Evolutionary conservation across 176 grass and related monocot species (phyloP).

Genomic region (Aechmea fasciata): DNA sequence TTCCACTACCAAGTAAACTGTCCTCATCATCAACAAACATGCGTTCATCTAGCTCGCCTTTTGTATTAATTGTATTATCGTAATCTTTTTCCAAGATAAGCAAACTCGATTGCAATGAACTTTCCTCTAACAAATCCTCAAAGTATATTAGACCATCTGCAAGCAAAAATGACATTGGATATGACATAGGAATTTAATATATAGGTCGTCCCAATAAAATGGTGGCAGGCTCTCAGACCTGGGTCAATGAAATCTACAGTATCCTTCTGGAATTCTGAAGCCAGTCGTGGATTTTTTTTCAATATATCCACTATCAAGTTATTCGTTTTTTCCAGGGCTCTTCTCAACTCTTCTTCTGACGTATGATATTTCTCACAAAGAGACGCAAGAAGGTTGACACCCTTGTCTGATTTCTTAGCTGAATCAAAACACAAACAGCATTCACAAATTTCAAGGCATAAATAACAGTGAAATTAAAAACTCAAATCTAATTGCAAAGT

Average conservation of each 20-base stretch:
- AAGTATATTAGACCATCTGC: constrained; percentile 80
- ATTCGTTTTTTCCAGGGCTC: constrained; percentile 61
- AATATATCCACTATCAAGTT: constrained; percentile 68
- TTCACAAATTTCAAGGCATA: constrained; percentile 12
- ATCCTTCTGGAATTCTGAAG: constrained; percentile 39
- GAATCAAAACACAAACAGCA: constrained; percentile 26
- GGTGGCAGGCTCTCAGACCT: constrained; percentile 34
- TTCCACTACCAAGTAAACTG: constrained; percentile 83
- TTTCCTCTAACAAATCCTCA: constrained; percentile 64
- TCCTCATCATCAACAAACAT: constrained; percentile 87
- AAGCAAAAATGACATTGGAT: not conserved
- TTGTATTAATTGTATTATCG: constrained; percentile 52
- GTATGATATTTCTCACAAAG: constrained; percentile 79
- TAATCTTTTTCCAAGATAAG: constrained; percentile 78
- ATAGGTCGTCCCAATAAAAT: not conserved
- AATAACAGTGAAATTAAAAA: not conserved
- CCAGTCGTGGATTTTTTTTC: constrained; percentile 55
- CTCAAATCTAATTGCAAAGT: not conserved
- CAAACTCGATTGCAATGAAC: constrained; percentile 60
- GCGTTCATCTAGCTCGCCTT: constrained; percentile 85
- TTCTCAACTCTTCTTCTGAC: constrained; percentile 84
- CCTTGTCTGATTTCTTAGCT: constrained; percentile 85
- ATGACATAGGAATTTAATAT: not conserved
- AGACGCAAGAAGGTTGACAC: constrained; percentile 70
- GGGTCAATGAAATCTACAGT: constrained; percentile 55